phyloP scores from a whole-genome alignment of 1,139 yeast species.

The Zygosaccharomyces sapae region DNA sequence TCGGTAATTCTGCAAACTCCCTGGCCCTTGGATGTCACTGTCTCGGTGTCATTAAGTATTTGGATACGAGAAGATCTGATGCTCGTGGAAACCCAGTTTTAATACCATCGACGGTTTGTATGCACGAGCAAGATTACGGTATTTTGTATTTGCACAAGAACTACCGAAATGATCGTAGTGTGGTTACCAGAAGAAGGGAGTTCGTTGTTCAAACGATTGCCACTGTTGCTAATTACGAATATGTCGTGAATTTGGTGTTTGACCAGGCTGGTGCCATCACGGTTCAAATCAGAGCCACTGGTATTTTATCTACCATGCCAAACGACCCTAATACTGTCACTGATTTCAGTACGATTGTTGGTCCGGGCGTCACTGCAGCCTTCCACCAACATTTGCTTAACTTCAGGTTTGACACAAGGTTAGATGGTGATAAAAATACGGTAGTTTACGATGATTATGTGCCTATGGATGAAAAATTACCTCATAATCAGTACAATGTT shows the following conservation, averaged over 20 bases:
- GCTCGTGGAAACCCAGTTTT: slow-evolving; percentile 61
- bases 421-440: slow-evolving; percentile 80
- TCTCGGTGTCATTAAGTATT: slow-evolving; percentile 77
- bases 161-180: slow-evolving; percentile 69
- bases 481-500: slow-evolving; percentile 64
- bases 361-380: slow-evolving; percentile 84
- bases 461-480: slow-evolving; percentile 55
- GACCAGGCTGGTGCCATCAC: slow-evolving; percentile 81
- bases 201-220: slow-evolving; percentile 82
- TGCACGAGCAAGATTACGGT: slow-evolving; percentile 89
- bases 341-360: slow-evolving; percentile 81
- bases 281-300: slow-evolving; percentile 84
- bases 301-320: slow-evolving; percentile 80
- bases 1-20: slow-evolving; percentile 74
- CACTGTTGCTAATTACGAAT: slow-evolving; percentile 88
- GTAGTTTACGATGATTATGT: slow-evolving; percentile 72
- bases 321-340: slow-evolving; percentile 70
- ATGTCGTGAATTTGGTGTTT: slow-evolving; percentile 70
- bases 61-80: slow-evolving; percentile 61
- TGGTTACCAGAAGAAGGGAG: slow-evolving; percentile 81
- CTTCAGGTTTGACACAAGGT: slow-evolving; percentile 81
- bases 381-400: slow-evolving; percentile 85
- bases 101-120: slow-evolving; percentile 72
- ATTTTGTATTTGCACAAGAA: slow-evolving; percentile 79
- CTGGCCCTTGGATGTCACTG: slow-evolving; percentile 84